Base-by-base conservation (phyloP, 306 rosid genomes). In the Cucurbita pepo region DNA sequence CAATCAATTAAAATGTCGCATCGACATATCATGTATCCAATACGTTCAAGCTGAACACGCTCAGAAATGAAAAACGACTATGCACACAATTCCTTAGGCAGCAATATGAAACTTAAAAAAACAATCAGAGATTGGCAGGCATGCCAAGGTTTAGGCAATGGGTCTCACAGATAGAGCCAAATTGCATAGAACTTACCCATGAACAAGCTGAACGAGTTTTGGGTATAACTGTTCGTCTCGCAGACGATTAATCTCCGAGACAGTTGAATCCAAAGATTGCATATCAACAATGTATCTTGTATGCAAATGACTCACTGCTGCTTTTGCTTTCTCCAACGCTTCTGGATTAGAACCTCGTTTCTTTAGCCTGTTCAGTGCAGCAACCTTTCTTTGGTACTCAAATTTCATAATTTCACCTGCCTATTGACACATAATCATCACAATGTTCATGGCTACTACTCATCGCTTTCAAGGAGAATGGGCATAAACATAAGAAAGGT, bases 231-330 rank as follows among this genome's bases (percentile, higher is more conserved):
- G 96, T 16, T 88, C 83, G 34, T 94, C 97, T 57, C 99, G 90
- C 84, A 91, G 79, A 8, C 91, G 87, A 78, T 79, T 89, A 76
- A 95, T 95, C 95, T 95, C 99, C 1, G 85, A 79, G 56, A 95
- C 95, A 16, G 99, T 95, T 56, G 99, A 95, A 79, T 95, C 99
- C 92, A 95, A 73, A 81, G 99, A 86, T 79, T 91, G 99, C 95
- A 95, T 88, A 76, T 95, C 99, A 56, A 95, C 97, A 77, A 89
- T 91, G 77, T 91, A 95, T 86, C 97, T 86, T 14, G 99, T 95
- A 76, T 91, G 99, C 85, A 95, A 87, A 80, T 85, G 97, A 81
- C 97, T 91, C 71, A 89, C 96, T 4, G 85, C 87, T 69, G 96
- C 96, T 82, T 95, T 95, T 70, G 92, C 85, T 86, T 95, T 95